Percentiles rank a stretch among this genome's conserved stretches.
phyloP scores from a whole-genome alignment of 305 asterid genomes.

The Fraxinus latifolia region DNA sequence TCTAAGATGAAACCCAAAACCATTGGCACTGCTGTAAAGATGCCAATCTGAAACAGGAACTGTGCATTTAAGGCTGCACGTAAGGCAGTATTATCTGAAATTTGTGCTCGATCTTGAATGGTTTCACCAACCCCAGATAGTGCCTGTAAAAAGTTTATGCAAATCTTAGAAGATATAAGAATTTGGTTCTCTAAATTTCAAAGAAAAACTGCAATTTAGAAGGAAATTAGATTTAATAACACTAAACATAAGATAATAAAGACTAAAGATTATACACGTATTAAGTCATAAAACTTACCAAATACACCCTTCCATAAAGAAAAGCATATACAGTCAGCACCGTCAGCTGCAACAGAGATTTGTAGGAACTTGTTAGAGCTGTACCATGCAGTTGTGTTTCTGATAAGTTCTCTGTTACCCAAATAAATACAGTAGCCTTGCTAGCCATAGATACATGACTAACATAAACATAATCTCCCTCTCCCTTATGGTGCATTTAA shows the following conservation, averaged over 20 bases:
- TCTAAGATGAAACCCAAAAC: constrained; percentile 86
- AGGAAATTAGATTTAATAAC: constrained; percentile 14
- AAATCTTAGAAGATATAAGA: constrained; percentile 24
- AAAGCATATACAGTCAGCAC: constrained; percentile 80
- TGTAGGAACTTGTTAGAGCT: constrained; percentile 20
- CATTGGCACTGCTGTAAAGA: constrained; percentile 94
- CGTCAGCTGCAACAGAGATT: constrained; percentile 71
- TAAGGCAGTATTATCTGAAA: constrained; percentile 60
- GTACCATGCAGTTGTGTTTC: not conserved
- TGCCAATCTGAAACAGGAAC: constrained; percentile 93
- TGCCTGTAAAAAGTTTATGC: constrained; percentile 52
- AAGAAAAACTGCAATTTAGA: constrained; percentile 8
- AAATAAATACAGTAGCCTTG: not conserved
- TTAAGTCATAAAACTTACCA: constrained; percentile 57
- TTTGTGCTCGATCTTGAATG: constrained; percentile 50
- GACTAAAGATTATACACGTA: constrained; percentile 13
- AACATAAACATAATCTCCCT: not conserved
- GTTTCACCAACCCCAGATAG: constrained; percentile 92
- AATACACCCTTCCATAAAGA: constrained; percentile 88
- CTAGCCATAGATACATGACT: not conserved
- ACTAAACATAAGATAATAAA: constrained; percentile 2
- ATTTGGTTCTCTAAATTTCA: constrained; percentile 8
- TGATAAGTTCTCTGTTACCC: not conserved
- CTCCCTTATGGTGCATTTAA: not conserved
- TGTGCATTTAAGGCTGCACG: constrained; percentile 87